Percentiles rank a stretch among this genome's conserved stretches.
phyloP scores from a whole-genome alignment of 2,329 filamentous ascomycete genomes.

The Escovopsis weberi region DNA sequence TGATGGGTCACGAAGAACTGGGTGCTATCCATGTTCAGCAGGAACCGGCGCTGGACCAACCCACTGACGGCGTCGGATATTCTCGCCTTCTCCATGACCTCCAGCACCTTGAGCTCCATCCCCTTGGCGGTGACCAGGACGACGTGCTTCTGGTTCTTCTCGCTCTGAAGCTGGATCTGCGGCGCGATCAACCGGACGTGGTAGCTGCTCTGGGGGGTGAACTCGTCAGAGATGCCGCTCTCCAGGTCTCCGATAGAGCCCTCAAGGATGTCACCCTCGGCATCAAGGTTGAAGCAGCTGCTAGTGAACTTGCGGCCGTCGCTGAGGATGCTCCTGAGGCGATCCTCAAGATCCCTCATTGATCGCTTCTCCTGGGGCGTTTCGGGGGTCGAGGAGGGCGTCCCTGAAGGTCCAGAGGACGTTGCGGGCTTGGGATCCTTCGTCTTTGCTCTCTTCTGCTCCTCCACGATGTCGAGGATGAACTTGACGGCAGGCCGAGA shows the following conservation, averaged over 20 bases:
- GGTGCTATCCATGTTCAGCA: slow-evolving; percentile 90
- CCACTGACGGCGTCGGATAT: slow-evolving; percentile 88
- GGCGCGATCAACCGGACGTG: slow-evolving; percentile 90
- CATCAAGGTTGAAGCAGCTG: slow-evolving; percentile 17
- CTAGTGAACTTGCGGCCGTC: slow-evolving; percentile 70
- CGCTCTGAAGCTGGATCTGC: slow-evolving; percentile 95
- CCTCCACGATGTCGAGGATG: slow-evolving; percentile 92
- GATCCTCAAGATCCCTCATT: slow-evolving; percentile 58
- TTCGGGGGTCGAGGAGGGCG: slow-evolving; percentile 20
- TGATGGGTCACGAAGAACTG: slow-evolving; percentile 97
- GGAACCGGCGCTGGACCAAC: slow-evolving; percentile 84
- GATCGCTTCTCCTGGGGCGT: slow-evolving; percentile 40
- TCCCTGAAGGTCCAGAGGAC: slow-evolving; percentile 13
- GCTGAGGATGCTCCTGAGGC: slow-evolving; percentile 70
- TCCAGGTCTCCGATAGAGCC: slow-evolving; percentile 46
- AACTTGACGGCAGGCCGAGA: slow-evolving; percentile 94
- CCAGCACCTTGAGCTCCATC: slow-evolving; percentile 95
- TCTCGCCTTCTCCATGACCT: slow-evolving; percentile 93
- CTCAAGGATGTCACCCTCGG: slow-evolving; percentile 19
- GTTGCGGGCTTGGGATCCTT: slow-evolving; percentile 18
- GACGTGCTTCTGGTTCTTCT: slow-evolving; percentile 95
- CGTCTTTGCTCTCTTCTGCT: slow-evolving; percentile 62
- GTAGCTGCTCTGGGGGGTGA: slow-evolving; percentile 83
- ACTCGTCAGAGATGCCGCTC: slow-evolving; percentile 72
- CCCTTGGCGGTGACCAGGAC: slow-evolving; percentile 92